Percentiles rank a stretch among this genome's conserved stretches.
phyloP scores from a whole-genome alignment of 2,329 filamentous ascomycete genomes.

The Exophiala calicioides region DNA sequence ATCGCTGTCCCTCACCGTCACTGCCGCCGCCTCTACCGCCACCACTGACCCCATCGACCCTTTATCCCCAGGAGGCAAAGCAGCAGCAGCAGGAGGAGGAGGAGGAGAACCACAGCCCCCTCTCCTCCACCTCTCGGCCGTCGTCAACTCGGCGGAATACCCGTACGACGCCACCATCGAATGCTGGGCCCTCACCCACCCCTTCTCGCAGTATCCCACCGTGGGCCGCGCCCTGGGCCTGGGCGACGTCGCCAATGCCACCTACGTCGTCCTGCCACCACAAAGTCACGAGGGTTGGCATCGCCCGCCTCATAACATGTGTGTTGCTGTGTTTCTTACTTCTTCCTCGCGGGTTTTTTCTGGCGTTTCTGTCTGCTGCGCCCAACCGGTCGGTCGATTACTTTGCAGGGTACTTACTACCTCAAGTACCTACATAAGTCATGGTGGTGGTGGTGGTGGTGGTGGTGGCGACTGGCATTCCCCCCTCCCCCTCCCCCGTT shows the following conservation, averaged over 20 bases:
- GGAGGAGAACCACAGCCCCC: neutral
- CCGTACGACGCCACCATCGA: constrained; percentile 18
- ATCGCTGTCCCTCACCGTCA: too few relatives aligned
- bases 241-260: constrained; percentile 18
- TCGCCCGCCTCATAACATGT: constrained; percentile 23
- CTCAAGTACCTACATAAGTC: too few relatives aligned
- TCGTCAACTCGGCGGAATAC: constrained; percentile 11
- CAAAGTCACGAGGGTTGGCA: constrained; percentile 21
- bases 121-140: constrained; percentile 14
- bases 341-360: neutral
- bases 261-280: constrained; percentile 23
- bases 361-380: neutral
- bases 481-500: too few relatives aligned
- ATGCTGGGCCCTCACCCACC: constrained; percentile 19
- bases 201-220: constrained; percentile 22
- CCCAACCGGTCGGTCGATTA: too few relatives aligned
- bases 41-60: too few relatives aligned
- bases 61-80: too few relatives aligned
- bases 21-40: too few relatives aligned
- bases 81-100: too few relatives aligned
- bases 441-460: too few relatives aligned
- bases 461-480: too few relatives aligned
- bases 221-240: constrained; percentile 16
- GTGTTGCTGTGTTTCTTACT: too few relatives aligned
- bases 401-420: too few relatives aligned